Percentiles rank a stretch among this genome's conserved stretches.
Conservation (phyloP, 805 yeast species). For the fission yeast (Schizosaccharomyces pombe) region DNA sequence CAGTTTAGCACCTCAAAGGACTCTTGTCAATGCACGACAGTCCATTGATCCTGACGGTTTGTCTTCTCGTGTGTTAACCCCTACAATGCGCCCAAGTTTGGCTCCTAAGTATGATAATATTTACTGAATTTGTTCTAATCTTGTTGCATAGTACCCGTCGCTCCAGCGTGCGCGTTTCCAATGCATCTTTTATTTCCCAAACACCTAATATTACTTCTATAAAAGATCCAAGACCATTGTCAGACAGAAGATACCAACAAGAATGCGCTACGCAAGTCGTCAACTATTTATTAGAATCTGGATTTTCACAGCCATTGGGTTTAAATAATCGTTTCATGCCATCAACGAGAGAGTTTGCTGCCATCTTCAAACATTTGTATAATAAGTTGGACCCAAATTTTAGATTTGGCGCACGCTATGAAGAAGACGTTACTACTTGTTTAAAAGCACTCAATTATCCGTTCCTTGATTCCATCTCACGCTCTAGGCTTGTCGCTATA, state of each 20-base stretch:
- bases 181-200: background rate
- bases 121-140: background rate
- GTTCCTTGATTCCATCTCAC: conserved; percentile 52
- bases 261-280: conserved; percentile 11
- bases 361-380: conserved; percentile 61
- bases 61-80: background rate
- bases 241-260: conserved; percentile 46
- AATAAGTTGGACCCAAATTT: conserved; percentile 59
- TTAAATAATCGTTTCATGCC: conserved; percentile 46
- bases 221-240: conserved; percentile 50
- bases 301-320: conserved; percentile 45
- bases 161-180: background rate
- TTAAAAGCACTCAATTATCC: conserved; percentile 53
- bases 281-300: conserved; percentile 44
- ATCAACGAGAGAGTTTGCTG: conserved; percentile 64
- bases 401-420: conserved; percentile 41
- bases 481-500: conserved; percentile 72
- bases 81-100: background rate
- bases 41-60: background rate
- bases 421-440: conserved; percentile 47
- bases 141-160: background rate
- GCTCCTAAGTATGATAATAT: background rate
- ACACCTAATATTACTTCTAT: background rate
- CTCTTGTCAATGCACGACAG: background rate
- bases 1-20: background rate